phyloP scores from a whole-genome alignment of 1,139 yeast genomes.

The Geotrichum klebahnii region DNA sequence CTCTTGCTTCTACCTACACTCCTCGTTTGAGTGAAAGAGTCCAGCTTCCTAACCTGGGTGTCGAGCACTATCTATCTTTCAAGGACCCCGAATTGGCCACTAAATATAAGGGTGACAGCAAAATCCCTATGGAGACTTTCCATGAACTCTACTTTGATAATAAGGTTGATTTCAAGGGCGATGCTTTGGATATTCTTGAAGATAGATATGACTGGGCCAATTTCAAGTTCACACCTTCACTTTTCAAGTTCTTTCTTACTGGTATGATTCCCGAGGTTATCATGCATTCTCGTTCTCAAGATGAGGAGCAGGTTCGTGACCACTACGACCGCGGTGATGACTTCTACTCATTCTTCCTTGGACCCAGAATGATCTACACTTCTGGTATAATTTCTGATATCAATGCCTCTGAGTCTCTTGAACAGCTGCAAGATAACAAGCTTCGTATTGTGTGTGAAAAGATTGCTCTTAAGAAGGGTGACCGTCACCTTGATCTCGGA shows the following conservation, averaged over 20 bases:
- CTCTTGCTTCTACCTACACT: conserved; percentile 66
- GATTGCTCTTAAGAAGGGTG: conserved; percentile 69
- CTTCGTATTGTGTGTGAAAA: conserved; percentile 83
- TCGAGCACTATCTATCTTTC: conserved; percentile 75
- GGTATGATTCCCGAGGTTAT: conserved; percentile 94
- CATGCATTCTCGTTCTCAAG: conserved; percentile 87
- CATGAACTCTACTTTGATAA: conserved; percentile 81
- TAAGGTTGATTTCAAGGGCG: conserved; percentile 85
- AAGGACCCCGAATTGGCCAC: conserved; percentile 69
- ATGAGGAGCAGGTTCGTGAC: conserved; percentile 93
- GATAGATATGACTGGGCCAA: conserved; percentile 88
- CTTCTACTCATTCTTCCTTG: conserved; percentile 89
- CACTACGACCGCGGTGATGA: conserved; percentile 97
- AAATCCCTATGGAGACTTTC: conserved; percentile 91
- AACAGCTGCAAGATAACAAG: conserved; percentile 87
- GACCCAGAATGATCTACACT: conserved; percentile 92
- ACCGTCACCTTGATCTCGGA: conserved; percentile 74
- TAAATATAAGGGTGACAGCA: conserved; percentile 66
- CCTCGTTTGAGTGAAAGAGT: conserved; percentile 81
- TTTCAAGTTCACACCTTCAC: conserved; percentile 70
- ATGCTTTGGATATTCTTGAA: conserved; percentile 77
- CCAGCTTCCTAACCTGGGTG: conserved; percentile 69
- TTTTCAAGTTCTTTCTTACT: conserved; percentile 72
- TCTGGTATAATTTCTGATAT: conserved; percentile 79
- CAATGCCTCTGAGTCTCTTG: conserved; percentile 68